A percentile compares a stretch with the other conserved stretches of the same genome.
These are phyloP conservation scores for Flaveria trinervia DNA, from an alignment of 129 eudicot genomes.

Conservation along the genomic window DNA sequence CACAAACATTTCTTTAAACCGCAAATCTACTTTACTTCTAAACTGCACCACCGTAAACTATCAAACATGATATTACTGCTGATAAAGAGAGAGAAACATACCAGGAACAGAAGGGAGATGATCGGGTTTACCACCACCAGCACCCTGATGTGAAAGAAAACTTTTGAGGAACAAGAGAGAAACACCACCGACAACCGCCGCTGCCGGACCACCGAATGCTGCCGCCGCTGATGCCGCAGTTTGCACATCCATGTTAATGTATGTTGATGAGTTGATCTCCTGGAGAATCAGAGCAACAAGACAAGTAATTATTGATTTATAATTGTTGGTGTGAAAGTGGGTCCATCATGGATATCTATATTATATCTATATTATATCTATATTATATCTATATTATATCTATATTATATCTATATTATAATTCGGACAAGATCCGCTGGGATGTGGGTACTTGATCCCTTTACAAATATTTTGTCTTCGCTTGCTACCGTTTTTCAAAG, in stretches of 20 bases:
- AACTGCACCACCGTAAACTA: neutral
- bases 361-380: too few relatives aligned
- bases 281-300: neutral
- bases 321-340: too few relatives aligned
- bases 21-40: neutral
- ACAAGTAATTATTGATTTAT: neutral
- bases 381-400: too few relatives aligned
- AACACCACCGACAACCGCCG: slow-evolving; percentile 43
- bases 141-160: slow-evolving; percentile 25
- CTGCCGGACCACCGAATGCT: slow-evolving; percentile 58
- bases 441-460: too few relatives aligned
- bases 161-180: slow-evolving; percentile 34
- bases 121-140: slow-evolving; percentile 22
- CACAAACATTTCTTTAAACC: too few relatives aligned
- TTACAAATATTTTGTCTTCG: too few relatives aligned
- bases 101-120: slow-evolving; percentile 39
- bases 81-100: neutral
- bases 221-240: slow-evolving; percentile 41
- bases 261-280: neutral
- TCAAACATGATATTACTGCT: too few relatives aligned
- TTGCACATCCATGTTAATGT: slow-evolving; percentile 38
- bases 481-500: too few relatives aligned
- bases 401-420: too few relatives aligned
- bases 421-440: too few relatives aligned
- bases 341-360: too few relatives aligned